A percentile compares a stretch with the other conserved stretches of the same genome.
Evolutionary conservation across 2,329 filamentous ascomycete species (phyloP).

Genomic region (Ophiocordyceps camponoti-rufipedis): DNA sequence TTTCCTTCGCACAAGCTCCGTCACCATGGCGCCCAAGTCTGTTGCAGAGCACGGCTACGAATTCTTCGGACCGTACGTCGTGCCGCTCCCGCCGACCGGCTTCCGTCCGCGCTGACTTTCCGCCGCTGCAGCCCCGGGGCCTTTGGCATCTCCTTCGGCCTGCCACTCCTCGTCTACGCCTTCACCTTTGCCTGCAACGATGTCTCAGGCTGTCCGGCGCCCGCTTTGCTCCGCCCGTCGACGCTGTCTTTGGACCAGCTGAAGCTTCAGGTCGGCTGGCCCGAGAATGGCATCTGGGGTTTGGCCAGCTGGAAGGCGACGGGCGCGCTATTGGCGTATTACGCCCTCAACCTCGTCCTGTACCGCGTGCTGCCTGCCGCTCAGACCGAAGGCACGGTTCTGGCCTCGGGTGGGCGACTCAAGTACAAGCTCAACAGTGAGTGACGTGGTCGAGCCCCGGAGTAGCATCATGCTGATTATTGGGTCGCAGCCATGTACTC

Average conservation of each 20-base stretch:
- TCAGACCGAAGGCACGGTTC: conserved; percentile 49
- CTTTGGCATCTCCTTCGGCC: conserved; percentile 57
- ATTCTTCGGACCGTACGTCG: conserved; percentile 31
- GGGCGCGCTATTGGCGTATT: conserved; percentile 59
- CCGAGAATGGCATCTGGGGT: conserved; percentile 47
- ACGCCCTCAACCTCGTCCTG: conserved; percentile 55
- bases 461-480: not conserved
- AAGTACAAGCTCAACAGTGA: conserved; percentile 69
- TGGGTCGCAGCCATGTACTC: conserved; percentile 48
- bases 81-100: not conserved
- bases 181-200: conserved; percentile 86
- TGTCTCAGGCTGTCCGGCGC: conserved; percentile 74
- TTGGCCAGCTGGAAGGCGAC: conserved; percentile 53
- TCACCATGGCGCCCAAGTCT: conserved; percentile 10
- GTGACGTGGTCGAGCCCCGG: conserved; percentile 6
- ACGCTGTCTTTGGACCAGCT: conserved; percentile 53
- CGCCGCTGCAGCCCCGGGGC: conserved; percentile 47
- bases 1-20: conserved; percentile 1
- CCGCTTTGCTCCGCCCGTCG: conserved; percentile 56
- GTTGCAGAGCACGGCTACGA: conserved; percentile 26
- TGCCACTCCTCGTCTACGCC: conserved; percentile 62
- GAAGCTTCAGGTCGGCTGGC: conserved; percentile 72
- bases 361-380: conserved; percentile 61
- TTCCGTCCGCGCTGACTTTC: not conserved
- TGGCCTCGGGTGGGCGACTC: conserved; percentile 53